Percentiles rank a stretch among this genome's conserved stretches.
These are phyloP conservation scores for Paradendryphiella salina DNA, from an alignment of 2,329 filamentous ascomycete genomes.

Conservation along the genomic window DNA sequence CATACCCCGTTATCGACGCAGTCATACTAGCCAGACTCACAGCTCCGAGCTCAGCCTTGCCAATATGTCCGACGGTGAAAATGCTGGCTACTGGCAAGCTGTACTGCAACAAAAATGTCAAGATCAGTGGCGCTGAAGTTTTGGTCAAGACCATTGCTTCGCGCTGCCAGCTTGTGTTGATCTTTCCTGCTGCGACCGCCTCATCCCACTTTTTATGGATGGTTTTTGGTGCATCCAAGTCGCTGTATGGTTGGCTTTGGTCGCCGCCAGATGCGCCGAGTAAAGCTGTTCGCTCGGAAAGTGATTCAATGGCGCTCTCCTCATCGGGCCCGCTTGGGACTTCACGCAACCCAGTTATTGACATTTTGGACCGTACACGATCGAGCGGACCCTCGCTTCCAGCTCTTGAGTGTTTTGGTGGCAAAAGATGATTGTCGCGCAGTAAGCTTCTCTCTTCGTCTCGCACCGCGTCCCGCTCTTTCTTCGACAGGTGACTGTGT, in stretches of 20 bases:
- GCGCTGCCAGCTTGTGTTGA: constrained; percentile 88
- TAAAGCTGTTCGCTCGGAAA: constrained; percentile 55
- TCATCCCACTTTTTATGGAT: constrained; percentile 58
- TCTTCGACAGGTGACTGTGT: constrained; percentile 53
- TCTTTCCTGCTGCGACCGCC: constrained; percentile 76
- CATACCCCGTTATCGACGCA: constrained; percentile 54
- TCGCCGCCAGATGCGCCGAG: constrained; percentile 47
- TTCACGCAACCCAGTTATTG: constrained; percentile 37
- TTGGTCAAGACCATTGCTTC: constrained; percentile 78
- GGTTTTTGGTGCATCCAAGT: constrained; percentile 55
- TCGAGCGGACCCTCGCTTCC: constrained; percentile 36
- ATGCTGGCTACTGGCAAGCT: constrained; percentile 53
- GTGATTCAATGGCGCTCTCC: constrained; percentile 28
- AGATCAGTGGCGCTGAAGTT: constrained; percentile 50
- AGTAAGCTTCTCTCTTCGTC: constrained; percentile 63
- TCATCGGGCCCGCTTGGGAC: constrained; percentile 38
- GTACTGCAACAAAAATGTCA: constrained; percentile 56
- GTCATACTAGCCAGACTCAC: constrained; percentile 55
- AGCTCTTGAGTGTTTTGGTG: constrained; percentile 54
- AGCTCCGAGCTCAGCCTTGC: constrained; percentile 54
- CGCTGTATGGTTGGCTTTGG: constrained; percentile 49
- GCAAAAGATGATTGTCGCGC: constrained; percentile 62
- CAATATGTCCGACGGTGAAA: constrained; percentile 56
- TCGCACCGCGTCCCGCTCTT: constrained; percentile 58
- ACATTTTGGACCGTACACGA: constrained; percentile 34